Conservation (phyloP, 2,329 filamentous ascomycete species). For the Trichophyton mentagrophytes region DNA sequence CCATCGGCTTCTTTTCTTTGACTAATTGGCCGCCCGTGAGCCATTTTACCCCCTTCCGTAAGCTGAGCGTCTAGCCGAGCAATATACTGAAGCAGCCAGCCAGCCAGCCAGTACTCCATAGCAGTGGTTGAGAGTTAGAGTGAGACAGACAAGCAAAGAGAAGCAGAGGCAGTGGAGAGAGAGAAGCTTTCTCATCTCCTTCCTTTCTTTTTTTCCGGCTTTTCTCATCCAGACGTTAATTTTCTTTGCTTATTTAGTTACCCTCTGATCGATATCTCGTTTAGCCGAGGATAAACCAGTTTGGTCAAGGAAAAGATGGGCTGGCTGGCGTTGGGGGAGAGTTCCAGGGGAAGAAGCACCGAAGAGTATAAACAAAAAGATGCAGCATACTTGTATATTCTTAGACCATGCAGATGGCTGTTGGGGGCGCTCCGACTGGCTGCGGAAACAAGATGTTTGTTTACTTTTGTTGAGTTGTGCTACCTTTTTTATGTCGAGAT, state of each 20-base stretch:
- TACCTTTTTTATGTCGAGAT: no score
- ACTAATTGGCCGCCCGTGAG: background rate
- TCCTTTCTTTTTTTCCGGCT: background rate
- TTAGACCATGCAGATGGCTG: background rate
- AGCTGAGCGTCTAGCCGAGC: no score
- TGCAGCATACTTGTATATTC: no score
- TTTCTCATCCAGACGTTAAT: background rate
- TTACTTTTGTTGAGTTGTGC: no score
- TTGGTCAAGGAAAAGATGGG: background rate
- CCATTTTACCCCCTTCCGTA: background rate
- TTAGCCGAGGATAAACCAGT: slow-evolving; percentile 4
- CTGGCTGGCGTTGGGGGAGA: background rate
- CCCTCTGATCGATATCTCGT: background rate
- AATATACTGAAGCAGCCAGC: no score
- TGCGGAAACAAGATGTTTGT: background rate
- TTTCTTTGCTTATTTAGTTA: background rate
- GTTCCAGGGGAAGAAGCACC: no score
- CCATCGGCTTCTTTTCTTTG: background rate
- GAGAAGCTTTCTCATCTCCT: background rate
- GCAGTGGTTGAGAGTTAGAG: background rate
- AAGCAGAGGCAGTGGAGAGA: background rate
- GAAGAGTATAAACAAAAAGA: no score
- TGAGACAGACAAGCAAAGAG: background rate
- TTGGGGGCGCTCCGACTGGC: slow-evolving; percentile 1
- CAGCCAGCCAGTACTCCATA: no score